Evolutionary conservation across 768 basidiomycete species (phyloP).

Genomic region (Psilocybe subaeruginosa): DNA sequence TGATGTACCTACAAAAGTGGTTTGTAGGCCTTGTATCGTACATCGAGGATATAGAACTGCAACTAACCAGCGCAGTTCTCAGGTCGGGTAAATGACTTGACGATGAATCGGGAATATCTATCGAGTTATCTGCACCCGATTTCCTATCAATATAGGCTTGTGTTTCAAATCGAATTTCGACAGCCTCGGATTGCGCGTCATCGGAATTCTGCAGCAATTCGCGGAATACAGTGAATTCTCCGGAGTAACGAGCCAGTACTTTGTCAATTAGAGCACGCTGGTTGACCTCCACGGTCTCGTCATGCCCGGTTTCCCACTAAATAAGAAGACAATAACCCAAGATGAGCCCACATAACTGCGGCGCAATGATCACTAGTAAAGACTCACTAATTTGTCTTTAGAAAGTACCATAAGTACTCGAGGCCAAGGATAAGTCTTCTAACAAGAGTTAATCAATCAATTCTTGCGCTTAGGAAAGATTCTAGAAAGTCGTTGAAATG

Average conservation of each 20-base stretch:
- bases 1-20: constrained; percentile 57
- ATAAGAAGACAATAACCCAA: neutral
- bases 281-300: constrained; percentile 89
- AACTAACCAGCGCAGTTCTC: constrained; percentile 60
- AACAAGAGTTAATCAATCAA: too few species aligned
- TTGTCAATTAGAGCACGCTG: constrained; percentile 97
- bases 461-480: too few species aligned
- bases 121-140: constrained; percentile 13
- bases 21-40: neutral
- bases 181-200: constrained; percentile 77
- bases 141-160: constrained; percentile 43
- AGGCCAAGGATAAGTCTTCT: too few species aligned
- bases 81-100: constrained; percentile 53
- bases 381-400: constrained; percentile 22
- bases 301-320: constrained; percentile 63
- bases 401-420: constrained; percentile 18
- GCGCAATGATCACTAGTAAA: neutral
- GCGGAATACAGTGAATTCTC: constrained; percentile 84
- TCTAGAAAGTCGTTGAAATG: too few species aligned
- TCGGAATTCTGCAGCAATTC: constrained; percentile 97
- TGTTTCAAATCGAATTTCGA: constrained; percentile 83
- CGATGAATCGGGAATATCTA: neutral
- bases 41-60: neutral
- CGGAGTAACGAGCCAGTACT: constrained; percentile 93
- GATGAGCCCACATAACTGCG: neutral